Evolutionary conservation across 1,284 basidiomycete species (phyloP), one percentile per base, ranked within the genome.

Genomic region (Sanghuangporus sanghuang): DNA sequence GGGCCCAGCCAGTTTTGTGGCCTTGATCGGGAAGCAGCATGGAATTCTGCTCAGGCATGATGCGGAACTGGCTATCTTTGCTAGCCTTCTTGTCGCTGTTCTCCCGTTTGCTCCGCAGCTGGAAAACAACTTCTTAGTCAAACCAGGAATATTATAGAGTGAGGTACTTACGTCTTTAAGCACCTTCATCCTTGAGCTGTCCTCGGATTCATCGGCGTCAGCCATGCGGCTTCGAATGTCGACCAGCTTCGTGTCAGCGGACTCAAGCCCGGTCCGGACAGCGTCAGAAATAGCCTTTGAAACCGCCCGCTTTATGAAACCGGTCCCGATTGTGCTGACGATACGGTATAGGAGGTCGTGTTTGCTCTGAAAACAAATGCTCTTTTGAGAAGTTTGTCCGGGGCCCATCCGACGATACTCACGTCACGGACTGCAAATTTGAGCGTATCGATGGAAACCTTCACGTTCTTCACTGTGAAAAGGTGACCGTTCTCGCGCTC

Each of bases 271-370:
- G 11, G 89, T 92, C 61, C 79, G 83, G 66, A 98, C 86, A 7
- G 87, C 89, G 65, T 86, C 87, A 67, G 84, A 79, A 60, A 97
- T 82, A 1, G 91, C 96, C 74, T 89, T 92, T 76, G 90, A 81
- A 69, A 99, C 87, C 73, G 96, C 93, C 74, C 85, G 89, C 85
- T 98, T 98, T 71, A 99, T 89, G 57, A 97, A 78, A 4, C 84
- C 84, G 3, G 84, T 91, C 6, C 90, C 90, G 57, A 94, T 79
- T 6, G 89, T 89, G 49, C 81, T 81, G 42, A 93, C 70, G 0
- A 89, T 89, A 79, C 94, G 96, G 82, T 96, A 96, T 61, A 97
- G 74, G 44, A 93, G 77, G 72, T 96, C 92, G 77, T 97, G 95
- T 79, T 96, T 97, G 70, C 85, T 86, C 49, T 52, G 23, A 3